A percentile compares a stretch with the other conserved stretches of the same genome.
Evolutionary conservation across 2,329 filamentous ascomycete species (phyloP).

Genomic region (Bipolaris zeicola): DNA sequence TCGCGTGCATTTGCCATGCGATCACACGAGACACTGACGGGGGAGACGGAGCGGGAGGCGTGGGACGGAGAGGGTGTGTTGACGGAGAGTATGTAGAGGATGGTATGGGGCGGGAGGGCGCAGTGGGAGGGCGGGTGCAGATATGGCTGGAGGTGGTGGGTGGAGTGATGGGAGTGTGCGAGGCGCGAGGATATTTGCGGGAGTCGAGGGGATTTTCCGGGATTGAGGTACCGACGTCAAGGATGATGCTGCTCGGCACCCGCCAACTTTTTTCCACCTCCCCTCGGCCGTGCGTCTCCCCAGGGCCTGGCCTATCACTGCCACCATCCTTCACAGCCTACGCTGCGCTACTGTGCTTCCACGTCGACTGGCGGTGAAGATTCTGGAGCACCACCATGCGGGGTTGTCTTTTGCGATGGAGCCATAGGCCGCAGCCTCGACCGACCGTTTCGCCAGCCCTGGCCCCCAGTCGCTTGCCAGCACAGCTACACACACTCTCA

Average conservation of each 20-base stretch:
- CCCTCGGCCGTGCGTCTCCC: slow-evolving; percentile 14
- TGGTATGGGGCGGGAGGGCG: slow-evolving; percentile 4
- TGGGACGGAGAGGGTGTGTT: slow-evolving; percentile 3
- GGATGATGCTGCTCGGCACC: slow-evolving; percentile 17
- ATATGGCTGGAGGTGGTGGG: slow-evolving; percentile 26
- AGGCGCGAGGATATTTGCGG: slow-evolving; percentile 17
- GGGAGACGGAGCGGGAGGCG: slow-evolving; percentile 8
- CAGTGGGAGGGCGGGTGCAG: slow-evolving; percentile 9
- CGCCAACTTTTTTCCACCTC: slow-evolving; percentile 28
- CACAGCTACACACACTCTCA: neutral
- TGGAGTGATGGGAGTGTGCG: slow-evolving; percentile 16
- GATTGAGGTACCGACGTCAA: slow-evolving; percentile 25
- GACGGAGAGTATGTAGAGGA: neutral
- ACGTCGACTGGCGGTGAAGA: slow-evolving; percentile 17
- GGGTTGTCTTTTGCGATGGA: neutral
- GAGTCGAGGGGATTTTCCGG: slow-evolving; percentile 35
- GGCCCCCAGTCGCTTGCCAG: neutral
- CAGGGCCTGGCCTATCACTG: neutral
- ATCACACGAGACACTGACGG: slow-evolving; percentile 22
- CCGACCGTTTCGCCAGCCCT: slow-evolving; percentile 10
- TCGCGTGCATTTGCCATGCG: slow-evolving; percentile 50
- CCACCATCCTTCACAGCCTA: neutral
- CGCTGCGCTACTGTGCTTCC: neutral
- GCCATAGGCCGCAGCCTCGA: neutral
- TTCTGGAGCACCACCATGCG: slow-evolving; percentile 10